Base-by-base conservation (phyloP, 495 filamentous ascomycete species). In the Aspergillus sclerotiicarbonarius region DNA sequence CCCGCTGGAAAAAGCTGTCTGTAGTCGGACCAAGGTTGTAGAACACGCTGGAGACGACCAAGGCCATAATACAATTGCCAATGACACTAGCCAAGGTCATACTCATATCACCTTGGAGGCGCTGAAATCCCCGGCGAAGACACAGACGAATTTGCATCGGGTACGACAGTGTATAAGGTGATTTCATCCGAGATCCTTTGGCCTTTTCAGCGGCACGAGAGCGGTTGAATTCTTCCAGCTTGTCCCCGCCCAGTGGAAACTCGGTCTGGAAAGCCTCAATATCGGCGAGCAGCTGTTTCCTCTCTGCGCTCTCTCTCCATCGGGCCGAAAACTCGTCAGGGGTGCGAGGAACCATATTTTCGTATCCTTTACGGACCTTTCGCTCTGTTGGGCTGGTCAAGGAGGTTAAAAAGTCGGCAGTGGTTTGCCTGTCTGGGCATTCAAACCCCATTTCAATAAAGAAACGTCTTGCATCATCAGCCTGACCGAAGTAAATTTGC, bases 41-140 rank as follows among this genome's bases (percentile, higher is more conserved):
- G 74, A 96, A 97, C 44, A 96, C 84, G 62, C 83, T 88, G 18
- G 87, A 82, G 63, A 96, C 83, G 67, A 97, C 87, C 20, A 96
- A 73, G 15, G 89, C 78, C 82, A 93, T 87, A 63, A 81, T 66
- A 52, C 80, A 77, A 64, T 96, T 94, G 30, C 86, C 90, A 61
- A 96, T 78, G 10, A 94, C 75, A 21, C 82, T 75, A 6, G 84
- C 82, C 29, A 95, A 55, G 4, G 87, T 88, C 62, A 94, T 74
- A 62, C 80, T 87, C 56, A 87, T 80, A 61, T 96, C 90, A 12
- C 85, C 88, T 18, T 70, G 77, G 3, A 96, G 73, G 9, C 77
- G 73, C 41, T 80, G 77, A 69, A 86, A 92, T 7, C 89, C 91
- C 59, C 92, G 82, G 68, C 79, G 81, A 13, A 92, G 76, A 67